Conservation (phyloP, 805 yeast species). For the Ogataea thermomethanolica region DNA sequence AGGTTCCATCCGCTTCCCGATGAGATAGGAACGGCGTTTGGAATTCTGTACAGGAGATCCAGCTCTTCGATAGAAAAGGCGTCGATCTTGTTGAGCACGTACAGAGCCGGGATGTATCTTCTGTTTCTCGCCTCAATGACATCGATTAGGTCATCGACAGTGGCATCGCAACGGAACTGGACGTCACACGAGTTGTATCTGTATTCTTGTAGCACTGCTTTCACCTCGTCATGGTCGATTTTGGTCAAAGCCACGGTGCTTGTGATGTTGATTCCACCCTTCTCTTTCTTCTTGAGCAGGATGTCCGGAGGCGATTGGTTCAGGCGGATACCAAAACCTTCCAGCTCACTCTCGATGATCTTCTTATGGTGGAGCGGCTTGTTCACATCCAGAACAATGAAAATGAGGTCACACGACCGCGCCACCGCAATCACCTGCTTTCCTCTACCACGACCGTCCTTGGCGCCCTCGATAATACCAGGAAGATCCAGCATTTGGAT, state of each 20-base stretch:
- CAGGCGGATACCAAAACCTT: constrained; percentile 95
- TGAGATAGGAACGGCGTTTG: constrained; percentile 95
- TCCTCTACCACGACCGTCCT: constrained; percentile 91
- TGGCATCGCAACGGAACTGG: constrained; percentile 95
- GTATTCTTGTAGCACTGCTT: constrained; percentile 95
- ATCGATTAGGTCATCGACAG: constrained; percentile 94
- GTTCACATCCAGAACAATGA: constrained; percentile 92
- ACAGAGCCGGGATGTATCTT: constrained; percentile 92
- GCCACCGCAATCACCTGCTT: constrained; percentile 98
- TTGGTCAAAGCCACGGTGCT: constrained; percentile 91
- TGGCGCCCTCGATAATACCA: constrained; percentile 88
- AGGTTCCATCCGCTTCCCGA: constrained; percentile 96
- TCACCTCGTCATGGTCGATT: constrained; percentile 86
- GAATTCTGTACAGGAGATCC: constrained; percentile 85
- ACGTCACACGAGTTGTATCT: constrained; percentile 94
- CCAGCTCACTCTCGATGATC: constrained; percentile 90
- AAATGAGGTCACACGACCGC: constrained; percentile 91
- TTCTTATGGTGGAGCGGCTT: constrained; percentile 93
- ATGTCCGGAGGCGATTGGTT: constrained; percentile 93
- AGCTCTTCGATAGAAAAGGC: constrained; percentile 91
- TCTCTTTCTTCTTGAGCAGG: constrained; percentile 84
- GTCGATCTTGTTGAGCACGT: constrained; percentile 93
- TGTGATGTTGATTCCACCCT: constrained; percentile 93
- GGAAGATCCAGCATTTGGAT: constrained; percentile 93
- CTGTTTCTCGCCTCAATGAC: constrained; percentile 87